phyloP scores from a whole-genome alignment of 2,329 filamentous ascomycete genomes.

The Sporothrix schenckii region DNA sequence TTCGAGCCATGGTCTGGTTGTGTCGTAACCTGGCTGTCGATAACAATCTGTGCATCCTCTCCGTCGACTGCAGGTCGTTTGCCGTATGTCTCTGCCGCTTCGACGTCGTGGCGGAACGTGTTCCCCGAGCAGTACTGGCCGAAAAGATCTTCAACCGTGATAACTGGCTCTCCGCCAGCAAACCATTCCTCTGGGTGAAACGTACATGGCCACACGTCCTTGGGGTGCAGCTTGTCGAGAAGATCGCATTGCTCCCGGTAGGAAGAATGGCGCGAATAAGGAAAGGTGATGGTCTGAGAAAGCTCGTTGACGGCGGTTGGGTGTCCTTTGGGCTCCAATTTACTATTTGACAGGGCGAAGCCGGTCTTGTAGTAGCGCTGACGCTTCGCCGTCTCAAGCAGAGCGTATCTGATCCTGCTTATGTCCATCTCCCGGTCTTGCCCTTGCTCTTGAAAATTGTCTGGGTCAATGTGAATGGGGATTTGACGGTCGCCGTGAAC shows the following conservation, averaged over 20 bases:
- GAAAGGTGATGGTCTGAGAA: conserved; percentile 62
- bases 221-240: conserved; percentile 68
- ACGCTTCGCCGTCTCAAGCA: not conserved
- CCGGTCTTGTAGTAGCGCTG: not conserved
- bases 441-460: not conserved
- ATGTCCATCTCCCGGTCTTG: not conserved
- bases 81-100: conserved; percentile 24
- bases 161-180: conserved; percentile 47
- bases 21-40: conserved; percentile 29
- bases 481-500: conserved; percentile 42
- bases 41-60: not conserved
- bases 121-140: conserved; percentile 65
- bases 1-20: not conserved
- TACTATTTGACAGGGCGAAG: not conserved
- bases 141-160: conserved; percentile 72
- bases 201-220: conserved; percentile 82
- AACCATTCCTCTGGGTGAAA: conserved; percentile 66
- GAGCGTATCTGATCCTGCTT: not conserved
- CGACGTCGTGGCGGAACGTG: conserved; percentile 65
- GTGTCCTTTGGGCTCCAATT: too few relatives aligned
- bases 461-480: conserved; percentile 42
- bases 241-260: conserved; percentile 77
- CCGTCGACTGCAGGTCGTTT: not conserved
- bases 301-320: not conserved
- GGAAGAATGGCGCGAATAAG: conserved; percentile 88